Evolutionary conservation across 768 basidiomycete species (phyloP).

Genomic region (Leccinum uliginosum): DNA sequence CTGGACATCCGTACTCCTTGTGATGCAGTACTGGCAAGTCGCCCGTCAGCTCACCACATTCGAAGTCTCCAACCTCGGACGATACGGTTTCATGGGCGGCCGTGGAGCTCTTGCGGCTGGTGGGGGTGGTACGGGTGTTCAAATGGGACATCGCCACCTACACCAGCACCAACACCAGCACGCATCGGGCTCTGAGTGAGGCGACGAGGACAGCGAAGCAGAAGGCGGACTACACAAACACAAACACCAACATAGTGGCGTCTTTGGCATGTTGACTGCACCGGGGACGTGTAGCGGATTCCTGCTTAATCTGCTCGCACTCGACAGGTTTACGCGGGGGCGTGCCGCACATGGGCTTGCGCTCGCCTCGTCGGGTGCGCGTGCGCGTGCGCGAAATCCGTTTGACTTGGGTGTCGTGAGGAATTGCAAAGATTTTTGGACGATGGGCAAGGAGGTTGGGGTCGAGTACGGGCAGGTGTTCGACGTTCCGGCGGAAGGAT

Average conservation of each 20-base stretch:
- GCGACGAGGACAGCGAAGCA: conserved; percentile 40
- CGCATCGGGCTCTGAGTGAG: conserved; percentile 38
- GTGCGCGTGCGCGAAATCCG: conserved; percentile 83
- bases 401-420: conserved; percentile 78
- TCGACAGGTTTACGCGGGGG: conserved; percentile 92
- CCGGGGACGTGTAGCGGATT: conserved; percentile 46
- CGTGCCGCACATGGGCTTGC: conserved; percentile 85
- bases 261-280: conserved; percentile 31
- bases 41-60: conserved; percentile 93
- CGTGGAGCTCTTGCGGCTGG: conserved; percentile 64
- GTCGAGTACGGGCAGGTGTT: conserved; percentile 89
- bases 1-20: conserved; percentile 88
- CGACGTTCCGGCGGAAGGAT: conserved; percentile 85
- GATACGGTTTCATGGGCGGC: conserved; percentile 97
- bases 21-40: conserved; percentile 88
- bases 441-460: conserved; percentile 74
- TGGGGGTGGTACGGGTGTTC: conserved; percentile 42
- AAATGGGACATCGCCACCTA: conserved; percentile 75
- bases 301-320: conserved; percentile 85
- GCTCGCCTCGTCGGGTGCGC: conserved; percentile 47
- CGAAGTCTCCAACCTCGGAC: conserved; percentile 91
- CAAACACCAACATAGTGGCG: conserved; percentile 39
- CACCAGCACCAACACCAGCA: conserved; percentile 20
- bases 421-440: conserved; percentile 96
- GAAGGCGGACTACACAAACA: conserved; percentile 38